Base-by-base conservation (phyloP, 352 stramenopile genomes). In the Aphanomyces astaci region DNA sequence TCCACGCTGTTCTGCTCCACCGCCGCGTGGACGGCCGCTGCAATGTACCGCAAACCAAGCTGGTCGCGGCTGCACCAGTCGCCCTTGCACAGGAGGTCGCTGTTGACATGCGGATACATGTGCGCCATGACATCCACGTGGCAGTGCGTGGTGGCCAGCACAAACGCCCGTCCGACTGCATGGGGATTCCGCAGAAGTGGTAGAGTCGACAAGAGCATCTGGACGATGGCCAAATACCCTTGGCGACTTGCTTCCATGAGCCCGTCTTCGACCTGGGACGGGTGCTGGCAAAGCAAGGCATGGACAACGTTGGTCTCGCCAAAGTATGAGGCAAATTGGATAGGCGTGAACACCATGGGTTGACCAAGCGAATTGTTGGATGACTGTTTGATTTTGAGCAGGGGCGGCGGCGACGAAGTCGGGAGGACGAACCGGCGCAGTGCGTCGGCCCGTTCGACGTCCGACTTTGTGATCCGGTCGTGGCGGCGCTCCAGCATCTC, bases 301-400 rank as follows among this genome's bases (percentile, higher is more conserved):
- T 49, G 54, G 54, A 48, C 54, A n/a, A 63, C 31, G 4, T 45
- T 11, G 31, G 13, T 3, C 13, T 63, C 54, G 17, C 54, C 54
- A 63, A 63, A 63, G 54, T 32, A 48, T n/a, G 54, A 27, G 5
- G 54, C 54, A 63, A 63, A 63, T 24, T 63, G 54, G 1, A 63
- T 15, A 11, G 54, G 31, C 31, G 54, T 32, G 30, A 63, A 27
- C 5, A 24, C 31, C 28, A 31, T 63, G 54, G 22, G 13, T 1
- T 25, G n/a, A 17, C 54, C 32, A 4, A 27, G 36, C 7, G 36
- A 43, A 7, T 7, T 15, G 33, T 30, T 59, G 4, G 45, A 27
- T 22, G 48, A 17, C 9, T 55, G 10, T 63, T 63, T 63, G 30
- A 48, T 63, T 24, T 63, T 63, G 15, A 49, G 10, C 24, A 59